These are phyloP conservation scores for Torrubiella hemipterigena DNA, from an alignment of 2,329 filamentous ascomycete genomes.

Conservation along the genomic window DNA sequence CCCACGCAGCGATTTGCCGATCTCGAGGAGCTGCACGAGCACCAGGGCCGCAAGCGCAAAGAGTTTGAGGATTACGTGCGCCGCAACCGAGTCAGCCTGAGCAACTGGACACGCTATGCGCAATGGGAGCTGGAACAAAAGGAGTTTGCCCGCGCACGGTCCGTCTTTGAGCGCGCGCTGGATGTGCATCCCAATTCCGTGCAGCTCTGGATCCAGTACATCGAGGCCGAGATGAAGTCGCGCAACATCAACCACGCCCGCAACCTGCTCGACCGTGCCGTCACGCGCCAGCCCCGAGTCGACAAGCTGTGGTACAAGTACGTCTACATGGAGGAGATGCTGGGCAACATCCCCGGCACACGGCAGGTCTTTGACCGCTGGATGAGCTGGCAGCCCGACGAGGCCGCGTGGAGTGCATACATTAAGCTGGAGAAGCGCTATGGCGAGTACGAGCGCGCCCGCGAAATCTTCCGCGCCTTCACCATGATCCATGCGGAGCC, in stretches of 20 bases:
- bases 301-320: constrained; percentile 99
- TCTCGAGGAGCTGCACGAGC: constrained; percentile 95
- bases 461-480: constrained; percentile 81
- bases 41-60: constrained; percentile 87
- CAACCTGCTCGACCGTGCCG: constrained; percentile 89
- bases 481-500: constrained; percentile 89
- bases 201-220: constrained; percentile 81
- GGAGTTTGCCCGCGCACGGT: constrained; percentile 82
- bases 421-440: constrained; percentile 97
- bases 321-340: constrained; percentile 96
- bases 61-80: constrained; percentile 98
- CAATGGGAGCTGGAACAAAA: constrained; percentile 97
- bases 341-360: constrained; percentile 86
- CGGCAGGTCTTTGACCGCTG: constrained; percentile 92
- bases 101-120: constrained; percentile 98
- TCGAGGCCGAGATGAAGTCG: constrained; percentile 88
- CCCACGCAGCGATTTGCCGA: constrained; percentile 93
- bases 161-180: constrained; percentile 87
- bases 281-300: constrained; percentile 78
- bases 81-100: constrained; percentile 88
- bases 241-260: constrained; percentile 94
- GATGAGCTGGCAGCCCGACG: constrained; percentile 97
- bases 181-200: constrained; percentile 85
- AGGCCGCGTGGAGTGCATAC: constrained; percentile 89
- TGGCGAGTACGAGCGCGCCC: constrained; percentile 79